Percentiles rank a stretch among this genome's conserved stretches.
Evolutionary conservation across 768 basidiomycete genomes (phyloP).

Genomic region (Lepiota venenata): DNA sequence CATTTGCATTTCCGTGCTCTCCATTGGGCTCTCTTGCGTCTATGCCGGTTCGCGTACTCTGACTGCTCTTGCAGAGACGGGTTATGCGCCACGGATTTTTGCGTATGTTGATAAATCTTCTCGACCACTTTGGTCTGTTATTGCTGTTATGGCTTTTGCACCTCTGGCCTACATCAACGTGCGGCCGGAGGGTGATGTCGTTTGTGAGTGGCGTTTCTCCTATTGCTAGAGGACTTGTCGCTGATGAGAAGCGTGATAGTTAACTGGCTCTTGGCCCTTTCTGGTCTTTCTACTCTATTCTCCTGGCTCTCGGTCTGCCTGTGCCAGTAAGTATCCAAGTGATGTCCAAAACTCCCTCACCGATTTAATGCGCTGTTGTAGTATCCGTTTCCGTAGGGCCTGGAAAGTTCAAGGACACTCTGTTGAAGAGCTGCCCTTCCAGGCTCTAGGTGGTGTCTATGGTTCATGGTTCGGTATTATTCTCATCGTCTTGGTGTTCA

Average conservation of each 20-base stretch:
- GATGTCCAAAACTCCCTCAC: not conserved
- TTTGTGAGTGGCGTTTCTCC: slow-evolving; percentile 28
- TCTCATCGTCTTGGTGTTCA: slow-evolving; percentile 35
- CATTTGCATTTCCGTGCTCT: slow-evolving; percentile 44
- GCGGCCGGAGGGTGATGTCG: slow-evolving; percentile 28
- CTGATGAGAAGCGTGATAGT: slow-evolving; percentile 21
- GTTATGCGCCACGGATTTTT: slow-evolving; percentile 42
- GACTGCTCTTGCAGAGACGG: slow-evolving; percentile 43
- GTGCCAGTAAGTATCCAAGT: slow-evolving; percentile 34
- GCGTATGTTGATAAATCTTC: slow-evolving; percentile 44
- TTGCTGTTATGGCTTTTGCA: slow-evolving; percentile 33
- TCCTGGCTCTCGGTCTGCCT: slow-evolving; percentile 43
- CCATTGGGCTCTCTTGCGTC: slow-evolving; percentile 42
- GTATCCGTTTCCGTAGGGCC: slow-evolving; percentile 42
- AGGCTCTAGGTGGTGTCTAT: slow-evolving; percentile 38
- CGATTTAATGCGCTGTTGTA: slow-evolving; percentile 11
- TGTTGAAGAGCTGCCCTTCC: slow-evolving; percentile 41
- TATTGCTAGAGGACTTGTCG: not conserved
- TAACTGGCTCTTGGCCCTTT: slow-evolving; percentile 41
- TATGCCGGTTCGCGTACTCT: slow-evolving; percentile 44
- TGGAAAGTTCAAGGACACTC: slow-evolving; percentile 44
- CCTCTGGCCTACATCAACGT: slow-evolving; percentile 40
- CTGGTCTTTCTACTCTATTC: slow-evolving; percentile 45
- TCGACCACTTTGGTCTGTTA: slow-evolving; percentile 40
- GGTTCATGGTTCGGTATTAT: slow-evolving; percentile 45